phyloP scores from a whole-genome alignment of 1,284 basidiomycete species.

The Apiotrichum veenhuisii region DNA sequence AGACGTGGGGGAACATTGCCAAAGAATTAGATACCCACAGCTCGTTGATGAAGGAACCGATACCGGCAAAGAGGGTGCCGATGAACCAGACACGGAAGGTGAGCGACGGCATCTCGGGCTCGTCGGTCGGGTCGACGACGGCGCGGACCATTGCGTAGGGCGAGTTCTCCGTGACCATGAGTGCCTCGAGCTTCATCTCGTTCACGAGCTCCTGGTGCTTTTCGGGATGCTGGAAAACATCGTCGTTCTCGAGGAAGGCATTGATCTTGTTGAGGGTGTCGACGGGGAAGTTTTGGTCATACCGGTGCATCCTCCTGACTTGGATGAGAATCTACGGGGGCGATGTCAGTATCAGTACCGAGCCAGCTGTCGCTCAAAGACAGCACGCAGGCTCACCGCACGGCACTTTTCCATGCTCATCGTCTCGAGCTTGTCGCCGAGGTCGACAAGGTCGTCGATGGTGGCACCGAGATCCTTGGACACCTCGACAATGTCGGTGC shows the following conservation, averaged over 20 bases:
- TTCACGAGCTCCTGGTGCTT: conserved; percentile 13
- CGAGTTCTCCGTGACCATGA: conserved; percentile 55
- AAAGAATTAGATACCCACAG: conserved; percentile 22
- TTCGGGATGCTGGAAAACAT: conserved; percentile 7
- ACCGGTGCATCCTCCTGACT: conserved; percentile 3
- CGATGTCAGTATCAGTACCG: too few species aligned
- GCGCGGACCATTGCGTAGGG: conserved; percentile 86
- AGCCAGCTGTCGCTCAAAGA: too few species aligned
- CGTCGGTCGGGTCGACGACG: conserved; percentile 73
- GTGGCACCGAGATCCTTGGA: too few species aligned
- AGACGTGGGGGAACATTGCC: too few species aligned
- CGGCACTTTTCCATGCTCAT: too few species aligned
- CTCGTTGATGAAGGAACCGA: conserved; percentile 52
- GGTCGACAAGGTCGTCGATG: too few species aligned
- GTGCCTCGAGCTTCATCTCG: conserved; percentile 40
- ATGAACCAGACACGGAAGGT: conserved; percentile 76
- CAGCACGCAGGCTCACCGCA: too few species aligned
- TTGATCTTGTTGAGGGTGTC: conserved; percentile 9
- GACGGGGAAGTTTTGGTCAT: conserved; percentile 16
- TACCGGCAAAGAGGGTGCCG: conserved; percentile 51
- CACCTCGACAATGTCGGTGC: too few species aligned
- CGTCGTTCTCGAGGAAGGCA: conserved; percentile 5
- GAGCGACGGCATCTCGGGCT: conserved; percentile 70
- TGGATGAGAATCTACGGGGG: not conserved
- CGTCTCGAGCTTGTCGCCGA: too few species aligned